These are phyloP conservation scores for Candida tammaniensis DNA, from an alignment of 805 yeast species.

Conservation along the genomic window DNA sequence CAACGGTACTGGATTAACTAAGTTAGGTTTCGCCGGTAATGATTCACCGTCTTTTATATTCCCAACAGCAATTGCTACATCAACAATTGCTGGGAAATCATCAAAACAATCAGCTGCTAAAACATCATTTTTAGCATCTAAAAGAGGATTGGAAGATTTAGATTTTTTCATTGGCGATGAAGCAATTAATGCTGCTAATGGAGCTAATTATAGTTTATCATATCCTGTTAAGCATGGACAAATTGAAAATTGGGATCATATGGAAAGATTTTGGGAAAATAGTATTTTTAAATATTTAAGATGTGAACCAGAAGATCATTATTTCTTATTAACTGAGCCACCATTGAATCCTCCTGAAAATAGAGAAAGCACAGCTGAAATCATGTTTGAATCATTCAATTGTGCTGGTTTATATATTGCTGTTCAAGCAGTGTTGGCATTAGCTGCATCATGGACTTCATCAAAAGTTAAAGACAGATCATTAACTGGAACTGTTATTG, in stretches of 20 bases:
- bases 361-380: slow-evolving; percentile 97
- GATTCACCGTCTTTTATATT: slow-evolving; percentile 96
- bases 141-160: slow-evolving; percentile 89
- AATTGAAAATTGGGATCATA: slow-evolving; percentile 98
- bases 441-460: slow-evolving; percentile 99
- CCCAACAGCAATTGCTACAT: slow-evolving; percentile 94
- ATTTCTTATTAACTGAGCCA: slow-evolving; percentile 93
- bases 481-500: slow-evolving; percentile 96
- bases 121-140: slow-evolving; percentile 42
- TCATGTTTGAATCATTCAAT: slow-evolving; percentile 97
- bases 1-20: slow-evolving; percentile 98
- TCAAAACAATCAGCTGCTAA: slow-evolving; percentile 42
- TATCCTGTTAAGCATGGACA: slow-evolving; percentile 98
- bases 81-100: slow-evolving; percentile 44
- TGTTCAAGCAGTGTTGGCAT: slow-evolving; percentile 96
- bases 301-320: slow-evolving; percentile 99
- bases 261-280: slow-evolving; percentile 99
- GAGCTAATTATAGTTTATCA: slow-evolving; percentile 80
- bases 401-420: slow-evolving; percentile 99
- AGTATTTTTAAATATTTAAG: slow-evolving; percentile 93
- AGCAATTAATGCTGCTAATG: slow-evolving; percentile 87
- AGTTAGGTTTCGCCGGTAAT: slow-evolving; percentile 97
- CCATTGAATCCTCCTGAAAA: slow-evolving; percentile 99
- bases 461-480: slow-evolving; percentile 93
- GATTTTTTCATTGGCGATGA: slow-evolving; percentile 96